Percentiles rank a stretch among this genome's conserved stretches.
These are phyloP conservation scores for Perilla frutescens DNA, from an alignment of 257 asterid genomes.

Conservation along the genomic window DNA sequence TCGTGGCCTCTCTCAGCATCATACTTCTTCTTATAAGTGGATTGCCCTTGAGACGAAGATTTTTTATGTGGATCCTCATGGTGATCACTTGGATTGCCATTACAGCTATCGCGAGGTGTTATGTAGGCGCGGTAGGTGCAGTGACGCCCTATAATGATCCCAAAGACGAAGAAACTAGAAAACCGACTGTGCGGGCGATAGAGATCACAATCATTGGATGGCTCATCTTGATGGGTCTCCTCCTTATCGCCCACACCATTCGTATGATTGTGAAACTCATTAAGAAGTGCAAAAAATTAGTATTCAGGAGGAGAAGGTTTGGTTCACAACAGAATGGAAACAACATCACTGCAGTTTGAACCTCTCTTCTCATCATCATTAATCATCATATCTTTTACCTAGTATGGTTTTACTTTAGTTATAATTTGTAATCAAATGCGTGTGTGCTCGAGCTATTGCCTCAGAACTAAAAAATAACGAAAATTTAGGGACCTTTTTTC, in stretches of 20 bases:
- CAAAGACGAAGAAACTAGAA: no score
- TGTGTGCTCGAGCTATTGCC: no score
- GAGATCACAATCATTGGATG: neutral
- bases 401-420: no score
- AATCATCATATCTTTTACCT: no score
- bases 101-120: neutral
- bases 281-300: no score
- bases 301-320: neutral
- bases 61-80: conserved; percentile 10
- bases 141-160: neutral
- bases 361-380: no score
- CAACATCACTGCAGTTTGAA: no score
- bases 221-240: neutral
- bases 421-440: no score
- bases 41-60: conserved; percentile 41
- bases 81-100: neutral
- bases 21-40: conserved; percentile 21
- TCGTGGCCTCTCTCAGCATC: conserved; percentile 29
- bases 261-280: conserved; percentile 20
- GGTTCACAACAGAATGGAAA: no score
- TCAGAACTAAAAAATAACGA: no score
- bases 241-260: neutral
- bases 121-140: neutral
- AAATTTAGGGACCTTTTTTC: no score
- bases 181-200: no score